Conservation (phyloP, 495 filamentous ascomycete genomes). For the Articulospora tetracladia region DNA sequence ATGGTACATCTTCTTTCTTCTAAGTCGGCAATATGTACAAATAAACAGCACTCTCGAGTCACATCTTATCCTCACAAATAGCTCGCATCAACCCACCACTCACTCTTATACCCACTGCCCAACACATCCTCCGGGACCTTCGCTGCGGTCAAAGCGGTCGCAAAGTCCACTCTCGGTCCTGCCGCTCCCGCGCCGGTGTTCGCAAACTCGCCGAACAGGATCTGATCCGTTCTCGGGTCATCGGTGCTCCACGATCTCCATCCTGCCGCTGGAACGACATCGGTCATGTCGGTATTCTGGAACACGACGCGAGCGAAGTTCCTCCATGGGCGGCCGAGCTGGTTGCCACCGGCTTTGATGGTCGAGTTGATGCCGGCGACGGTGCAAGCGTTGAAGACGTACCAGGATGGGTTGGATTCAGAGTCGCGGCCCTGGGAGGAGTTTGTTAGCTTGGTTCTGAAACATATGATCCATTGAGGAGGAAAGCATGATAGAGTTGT, state of each 20-base stretch:
- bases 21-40: not conserved
- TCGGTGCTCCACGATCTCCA: constrained; percentile 24
- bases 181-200: constrained; percentile 23
- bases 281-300: constrained; percentile 22
- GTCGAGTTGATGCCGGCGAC: constrained; percentile 8
- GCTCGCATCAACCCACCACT: constrained; percentile 16
- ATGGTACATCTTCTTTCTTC: too few relatives aligned
- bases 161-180: constrained; percentile 13
- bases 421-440: constrained; percentile 20
- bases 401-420: constrained; percentile 24
- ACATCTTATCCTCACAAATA: constrained; percentile 5
- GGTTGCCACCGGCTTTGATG: constrained; percentile 16
- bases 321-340: constrained; percentile 25
- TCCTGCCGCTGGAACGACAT: constrained; percentile 21
- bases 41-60: not conserved
- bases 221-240: constrained; percentile 13
- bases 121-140: constrained; percentile 5
- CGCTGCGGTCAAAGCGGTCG: constrained; percentile 7
- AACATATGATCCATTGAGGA: not conserved
- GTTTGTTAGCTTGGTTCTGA: not conserved
- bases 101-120: constrained; percentile 3
- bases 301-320: constrained; percentile 25
- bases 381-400: constrained; percentile 31
- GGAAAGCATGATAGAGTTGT: not conserved
- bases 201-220: constrained; percentile 25